Conservation (phyloP, 306 rosid genomes). For the Quercus glauca region DNA sequence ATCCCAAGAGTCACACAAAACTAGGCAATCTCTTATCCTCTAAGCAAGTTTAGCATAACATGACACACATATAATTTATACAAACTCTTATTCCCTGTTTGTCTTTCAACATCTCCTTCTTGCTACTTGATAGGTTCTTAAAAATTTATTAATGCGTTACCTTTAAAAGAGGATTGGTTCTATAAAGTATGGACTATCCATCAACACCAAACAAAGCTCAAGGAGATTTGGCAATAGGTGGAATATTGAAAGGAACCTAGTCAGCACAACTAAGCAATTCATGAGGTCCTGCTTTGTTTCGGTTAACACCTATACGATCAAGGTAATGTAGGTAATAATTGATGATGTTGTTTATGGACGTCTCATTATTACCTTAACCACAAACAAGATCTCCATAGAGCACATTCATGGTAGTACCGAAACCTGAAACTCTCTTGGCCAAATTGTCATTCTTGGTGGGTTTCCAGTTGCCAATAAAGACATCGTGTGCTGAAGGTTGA, state of each 20-base stretch:
- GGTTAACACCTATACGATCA: constrained; percentile 66
- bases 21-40: no score
- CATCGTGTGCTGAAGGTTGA: constrained; percentile 85
- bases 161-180: background rate
- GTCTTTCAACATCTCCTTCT: no score
- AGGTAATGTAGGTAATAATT: constrained; percentile 61
- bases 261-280: constrained; percentile 67
- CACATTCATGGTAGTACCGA: constrained; percentile 93
- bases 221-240: constrained; percentile 38
- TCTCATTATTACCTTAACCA: constrained; percentile 14
- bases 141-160: no score
- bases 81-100: no score
- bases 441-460: constrained; percentile 61
- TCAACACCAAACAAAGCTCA: constrained; percentile 10
- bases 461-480: constrained; percentile 20
- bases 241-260: constrained; percentile 60
- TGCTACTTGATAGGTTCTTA: no score
- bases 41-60: no score
- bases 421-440: constrained; percentile 73
- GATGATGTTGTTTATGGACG: no score
- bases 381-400: constrained; percentile 75
- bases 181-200: no score
- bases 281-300: constrained; percentile 63
- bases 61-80: no score
- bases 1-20: no score